phyloP scores from a whole-genome alignment of 2,329 filamentous ascomycete genomes.

The Pseudonectria buxi region DNA sequence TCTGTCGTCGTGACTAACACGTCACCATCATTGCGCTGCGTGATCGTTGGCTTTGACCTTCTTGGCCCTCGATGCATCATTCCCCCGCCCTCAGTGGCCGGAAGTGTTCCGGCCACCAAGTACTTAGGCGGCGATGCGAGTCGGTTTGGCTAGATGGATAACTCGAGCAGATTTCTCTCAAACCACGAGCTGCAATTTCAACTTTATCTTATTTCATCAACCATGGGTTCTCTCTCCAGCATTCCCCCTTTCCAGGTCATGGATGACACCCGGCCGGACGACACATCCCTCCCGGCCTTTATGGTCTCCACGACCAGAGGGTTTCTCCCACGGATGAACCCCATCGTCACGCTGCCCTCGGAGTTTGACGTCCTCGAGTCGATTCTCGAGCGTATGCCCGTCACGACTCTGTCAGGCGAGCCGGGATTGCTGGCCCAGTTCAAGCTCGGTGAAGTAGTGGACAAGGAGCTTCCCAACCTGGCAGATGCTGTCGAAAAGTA shows the following conservation, averaged over 20 bases:
- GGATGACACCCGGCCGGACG: conserved; percentile 53
- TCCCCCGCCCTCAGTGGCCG: conserved; percentile 33
- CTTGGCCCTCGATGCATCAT: conserved; percentile 11
- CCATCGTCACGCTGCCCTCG: conserved; percentile 56
- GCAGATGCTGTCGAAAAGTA: conserved; percentile 66
- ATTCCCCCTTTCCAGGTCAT: conserved; percentile 51
- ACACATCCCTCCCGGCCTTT: conserved; percentile 63
- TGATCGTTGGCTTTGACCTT: conserved; percentile 12
- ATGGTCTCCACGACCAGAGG: conserved; percentile 71
- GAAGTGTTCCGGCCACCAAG: conserved; percentile 43
- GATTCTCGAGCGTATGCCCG: conserved; percentile 70
- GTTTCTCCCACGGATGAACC: conserved; percentile 64
- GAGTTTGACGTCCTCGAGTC: conserved; percentile 69
- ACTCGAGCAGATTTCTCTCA: conserved; percentile 3
- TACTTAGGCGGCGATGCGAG: conserved; percentile 37
- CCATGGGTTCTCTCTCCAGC: conserved; percentile 36
- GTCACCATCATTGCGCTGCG: conserved; percentile 6
- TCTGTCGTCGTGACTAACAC: conserved; percentile 9
- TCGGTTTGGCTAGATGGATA: conserved; percentile 9
- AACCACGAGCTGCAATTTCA: conserved; percentile 3
- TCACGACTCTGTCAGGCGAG: conserved; percentile 64
- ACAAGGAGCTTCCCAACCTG: conserved; percentile 69
- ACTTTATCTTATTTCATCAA: conserved; percentile 12
- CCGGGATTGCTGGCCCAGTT: conserved; percentile 72
- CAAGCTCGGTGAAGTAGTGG: conserved; percentile 67